These are phyloP conservation scores for Malassezia psittaci DNA, from an alignment of 1,284 basidiomycete species.

Conservation along the genomic window DNA sequence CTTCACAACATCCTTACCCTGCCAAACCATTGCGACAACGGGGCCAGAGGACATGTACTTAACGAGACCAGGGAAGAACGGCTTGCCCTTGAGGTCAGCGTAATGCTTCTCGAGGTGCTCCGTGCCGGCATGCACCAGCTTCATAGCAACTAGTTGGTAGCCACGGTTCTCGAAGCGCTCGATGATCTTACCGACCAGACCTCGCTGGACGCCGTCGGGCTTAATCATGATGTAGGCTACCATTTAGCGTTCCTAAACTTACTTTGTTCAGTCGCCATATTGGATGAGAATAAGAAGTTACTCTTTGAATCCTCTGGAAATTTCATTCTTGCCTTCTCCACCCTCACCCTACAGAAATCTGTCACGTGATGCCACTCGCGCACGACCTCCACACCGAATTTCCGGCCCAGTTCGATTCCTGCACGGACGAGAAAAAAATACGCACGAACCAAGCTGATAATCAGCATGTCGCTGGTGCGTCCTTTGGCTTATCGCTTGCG, in stretches of 20 bases:
- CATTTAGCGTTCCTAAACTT: not conserved
- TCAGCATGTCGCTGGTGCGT: not conserved
- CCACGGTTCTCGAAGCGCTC: conserved; percentile 34
- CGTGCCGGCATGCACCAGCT: conserved; percentile 17
- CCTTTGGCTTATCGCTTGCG: not conserved
- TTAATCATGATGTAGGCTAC: conserved; percentile 47
- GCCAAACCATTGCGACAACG: conserved; percentile 92
- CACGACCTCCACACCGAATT: no score
- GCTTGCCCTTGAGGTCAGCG: conserved; percentile 47
- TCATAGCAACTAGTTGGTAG: conserved; percentile 22
- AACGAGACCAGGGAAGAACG: conserved; percentile 47
- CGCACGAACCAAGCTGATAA: no score
- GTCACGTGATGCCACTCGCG: no score
- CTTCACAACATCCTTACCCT: conserved; percentile 62
- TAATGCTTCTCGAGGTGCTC: conserved; percentile 48
- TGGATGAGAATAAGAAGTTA: conserved; percentile 1
- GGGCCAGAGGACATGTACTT: conserved; percentile 71
- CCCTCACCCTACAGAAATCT: no score
- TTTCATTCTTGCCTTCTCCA: no score
- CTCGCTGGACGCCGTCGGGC: conserved; percentile 38
- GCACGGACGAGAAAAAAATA: no score
- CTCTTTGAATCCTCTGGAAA: no score
- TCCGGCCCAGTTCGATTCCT: no score
- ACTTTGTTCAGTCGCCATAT: conserved; percentile 19
- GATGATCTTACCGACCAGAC: conserved; percentile 42